Evolutionary conservation across 75 land plant genomes (phyloP), one percentile per base, ranked within the genome.

Genomic region (Pinus taeda): DNA sequence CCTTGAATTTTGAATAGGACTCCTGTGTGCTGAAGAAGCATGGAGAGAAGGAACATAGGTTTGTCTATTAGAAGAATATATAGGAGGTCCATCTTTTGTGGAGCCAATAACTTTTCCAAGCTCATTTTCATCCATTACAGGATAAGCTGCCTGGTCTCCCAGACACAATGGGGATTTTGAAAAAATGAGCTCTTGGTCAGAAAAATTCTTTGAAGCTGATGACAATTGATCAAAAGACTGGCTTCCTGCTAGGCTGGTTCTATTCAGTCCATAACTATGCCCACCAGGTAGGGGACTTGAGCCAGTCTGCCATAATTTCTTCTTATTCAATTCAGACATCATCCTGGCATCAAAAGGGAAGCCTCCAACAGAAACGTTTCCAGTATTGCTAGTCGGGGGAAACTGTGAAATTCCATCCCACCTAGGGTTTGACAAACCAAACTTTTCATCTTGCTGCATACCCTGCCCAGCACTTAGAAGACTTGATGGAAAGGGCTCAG

Each of bases 11-110:
- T 67, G 59, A 4, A 75, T 76, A 75, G 57, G 84, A 66, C 62
- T 95, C 95, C 67, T 84, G 86, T 62, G 45, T 21, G 15, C 81
- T 29, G 78, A 85, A 74, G 83, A 74, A 33, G 59, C 57, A 59
- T 74, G 81, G 12, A 79, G 57, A 15, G 87, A 76, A 57, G 85
- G 76, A 15, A 80, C 58, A 36, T 78, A 83, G 74, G 82, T 29
- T 74, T 85, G 77, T 22, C 82, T 64, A 60, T 95, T 93, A 73
- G 91, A 83, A 37, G 45, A 53, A 75, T 61, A 74, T 55, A 85
- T 89, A 55, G 92, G 87, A 59, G 66, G 33, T 39, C 49, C 39
- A 69, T 42, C 39, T 33, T 33, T 33, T 33, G 33, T 0, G 2
- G 33, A 33, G 1, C 33, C 33, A 33, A 33, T 33, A 33, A 33